A percentile compares a stretch with the other conserved stretches of the same genome.
phyloP scores from a whole-genome alignment of 441 rosid species.

The Raphanus hybrid region DNA sequence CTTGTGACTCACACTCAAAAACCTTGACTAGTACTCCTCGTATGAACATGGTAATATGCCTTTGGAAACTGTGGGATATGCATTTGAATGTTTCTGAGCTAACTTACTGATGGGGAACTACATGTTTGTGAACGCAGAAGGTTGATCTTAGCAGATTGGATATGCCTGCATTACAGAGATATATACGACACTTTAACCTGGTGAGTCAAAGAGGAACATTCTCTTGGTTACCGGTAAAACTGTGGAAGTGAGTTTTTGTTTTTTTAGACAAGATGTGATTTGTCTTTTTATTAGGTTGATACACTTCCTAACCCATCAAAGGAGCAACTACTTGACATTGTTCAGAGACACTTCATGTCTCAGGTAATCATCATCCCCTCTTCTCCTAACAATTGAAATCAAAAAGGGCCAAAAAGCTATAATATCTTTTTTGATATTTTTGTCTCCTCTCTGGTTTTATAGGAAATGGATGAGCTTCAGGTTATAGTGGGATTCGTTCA shows the following conservation, averaged over 20 bases:
- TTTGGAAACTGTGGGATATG: constrained; percentile 11
- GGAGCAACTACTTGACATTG: constrained; percentile 81
- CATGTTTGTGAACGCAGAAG: constrained; percentile 48
- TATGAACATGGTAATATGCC: constrained; percentile 59
- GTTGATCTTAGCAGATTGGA: constrained; percentile 94
- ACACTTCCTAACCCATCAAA: constrained; percentile 81
- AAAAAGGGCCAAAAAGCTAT: background rate
- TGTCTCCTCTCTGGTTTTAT: constrained; percentile 24
- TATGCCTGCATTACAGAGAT: constrained; percentile 87
- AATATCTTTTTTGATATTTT: background rate
- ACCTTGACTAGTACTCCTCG: constrained; percentile 58
- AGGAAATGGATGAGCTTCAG: constrained; percentile 99
- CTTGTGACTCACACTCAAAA: constrained; percentile 87
- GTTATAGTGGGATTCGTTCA: constrained; percentile 92
- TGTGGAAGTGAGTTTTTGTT: background rate
- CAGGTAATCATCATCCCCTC: constrained; percentile 60
- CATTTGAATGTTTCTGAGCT: background rate
- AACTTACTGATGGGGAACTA: background rate
- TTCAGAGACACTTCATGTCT: constrained; percentile 93
- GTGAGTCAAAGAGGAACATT: constrained; percentile 50
- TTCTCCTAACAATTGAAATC: background rate
- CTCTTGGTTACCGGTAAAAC: background rate
- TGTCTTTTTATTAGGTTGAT: constrained; percentile 58
- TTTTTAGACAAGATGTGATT: background rate
- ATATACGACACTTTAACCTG: constrained; percentile 89